Percentiles rank a stretch among this genome's conserved stretches.
Evolutionary conservation across 1,139 yeast genomes (phyloP).

Genomic region (Hansenula lynferdii): DNA sequence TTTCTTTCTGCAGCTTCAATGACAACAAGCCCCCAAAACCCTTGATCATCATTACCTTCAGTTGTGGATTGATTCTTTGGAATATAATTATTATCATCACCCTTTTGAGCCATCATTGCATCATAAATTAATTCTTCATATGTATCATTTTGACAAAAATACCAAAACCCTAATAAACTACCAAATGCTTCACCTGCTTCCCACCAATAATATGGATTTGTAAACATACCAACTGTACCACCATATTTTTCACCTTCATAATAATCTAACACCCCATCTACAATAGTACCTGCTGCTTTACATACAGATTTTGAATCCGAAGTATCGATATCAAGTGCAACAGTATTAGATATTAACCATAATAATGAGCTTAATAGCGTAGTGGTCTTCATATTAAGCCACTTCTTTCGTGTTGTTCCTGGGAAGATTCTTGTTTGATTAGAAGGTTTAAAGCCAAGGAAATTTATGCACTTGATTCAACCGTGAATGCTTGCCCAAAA

Average conservation of each 20-base stretch:
- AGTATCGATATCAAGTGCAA: constrained; percentile 22
- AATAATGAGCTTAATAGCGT: too few species aligned
- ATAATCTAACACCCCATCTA: constrained; percentile 50
- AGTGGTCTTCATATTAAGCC: too few species aligned
- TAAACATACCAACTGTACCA: constrained; percentile 56
- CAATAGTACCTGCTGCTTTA: constrained; percentile 41
- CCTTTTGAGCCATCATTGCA: constrained; percentile 54
- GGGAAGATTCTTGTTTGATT: too few species aligned
- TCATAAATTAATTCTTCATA: constrained; percentile 35
- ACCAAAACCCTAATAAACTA: constrained; percentile 49
- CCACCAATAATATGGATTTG: constrained; percentile 68
- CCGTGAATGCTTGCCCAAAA: too few species aligned
- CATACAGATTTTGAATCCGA: constrained; percentile 35
- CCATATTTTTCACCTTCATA: constrained; percentile 49
- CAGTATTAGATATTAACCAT: neutral
- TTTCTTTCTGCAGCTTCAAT: constrained; percentile 61
- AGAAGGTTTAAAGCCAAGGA: too few species aligned
- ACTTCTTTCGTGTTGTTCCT: too few species aligned
- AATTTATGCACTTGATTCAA: too few species aligned
- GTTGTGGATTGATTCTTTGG: constrained; percentile 57
- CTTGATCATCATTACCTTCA: constrained; percentile 72
- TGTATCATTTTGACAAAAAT: constrained; percentile 43
- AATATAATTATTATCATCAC: constrained; percentile 46
- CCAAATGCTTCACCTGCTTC: constrained; percentile 68
- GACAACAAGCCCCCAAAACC: constrained; percentile 61